Percentiles rank a stretch among this genome's conserved stretches.
Evolutionary conservation across 495 filamentous ascomycete species (phyloP).

Genomic region (Cudoniella acicularis): DNA sequence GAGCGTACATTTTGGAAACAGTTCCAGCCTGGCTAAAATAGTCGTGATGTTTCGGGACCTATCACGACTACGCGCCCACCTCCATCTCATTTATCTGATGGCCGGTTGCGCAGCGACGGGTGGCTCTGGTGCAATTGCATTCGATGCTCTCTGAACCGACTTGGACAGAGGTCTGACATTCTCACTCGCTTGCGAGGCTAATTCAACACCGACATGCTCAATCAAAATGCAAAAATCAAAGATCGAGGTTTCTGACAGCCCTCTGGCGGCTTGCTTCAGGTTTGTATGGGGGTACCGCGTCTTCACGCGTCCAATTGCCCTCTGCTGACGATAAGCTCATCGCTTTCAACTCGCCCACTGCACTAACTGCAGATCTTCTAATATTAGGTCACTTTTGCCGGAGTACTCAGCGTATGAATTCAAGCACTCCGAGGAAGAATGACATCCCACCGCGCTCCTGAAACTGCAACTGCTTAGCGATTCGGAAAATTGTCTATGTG

Average conservation of each 20-base stretch:
- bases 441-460: not conserved
- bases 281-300: not conserved
- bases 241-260: not conserved
- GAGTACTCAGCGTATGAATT: not conserved
- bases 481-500: not conserved
- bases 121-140: not conserved
- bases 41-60: not conserved
- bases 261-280: not conserved
- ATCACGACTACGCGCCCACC: slow-evolving; percentile 21
- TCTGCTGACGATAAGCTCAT: slow-evolving; percentile 6
- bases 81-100: slow-evolving; percentile 15
- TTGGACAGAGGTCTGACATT: not conserved
- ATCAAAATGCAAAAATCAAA: not conserved
- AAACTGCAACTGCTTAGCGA: not conserved
- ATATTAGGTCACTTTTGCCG: not conserved
- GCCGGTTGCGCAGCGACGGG: not conserved
- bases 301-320: slow-evolving; percentile 10
- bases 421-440: not conserved
- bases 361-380: not conserved
- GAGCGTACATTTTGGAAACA: slow-evolving; percentile 5
- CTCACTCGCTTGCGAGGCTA: not conserved
- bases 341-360: slow-evolving; percentile 8
- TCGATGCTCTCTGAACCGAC: not conserved
- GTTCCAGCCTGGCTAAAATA: slow-evolving; percentile 9
- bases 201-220: not conserved